Conservation (phyloP, 352 stramenopile genomes). For the Phytophthora agathidicida region DNA sequence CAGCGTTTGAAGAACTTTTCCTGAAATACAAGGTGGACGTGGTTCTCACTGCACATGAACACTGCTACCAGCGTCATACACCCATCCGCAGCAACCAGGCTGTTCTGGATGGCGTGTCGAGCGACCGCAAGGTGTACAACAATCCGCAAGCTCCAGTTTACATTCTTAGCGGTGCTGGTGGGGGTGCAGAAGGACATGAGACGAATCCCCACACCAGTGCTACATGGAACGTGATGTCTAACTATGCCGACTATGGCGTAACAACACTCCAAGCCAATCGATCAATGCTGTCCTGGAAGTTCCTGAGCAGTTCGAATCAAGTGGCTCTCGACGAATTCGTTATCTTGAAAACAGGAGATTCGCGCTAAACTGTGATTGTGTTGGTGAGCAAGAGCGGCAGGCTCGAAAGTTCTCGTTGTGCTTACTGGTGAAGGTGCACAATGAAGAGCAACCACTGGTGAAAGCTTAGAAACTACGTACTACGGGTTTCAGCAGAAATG, state of each 20-base stretch:
- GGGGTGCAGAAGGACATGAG: constrained; percentile 39
- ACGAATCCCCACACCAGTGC: constrained; percentile 15
- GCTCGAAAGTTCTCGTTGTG: too few species aligned
- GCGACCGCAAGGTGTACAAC: constrained; percentile 33
- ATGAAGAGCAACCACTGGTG: too few species aligned
- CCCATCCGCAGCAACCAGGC: constrained; percentile 28
- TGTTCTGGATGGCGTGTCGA: constrained; percentile 34
- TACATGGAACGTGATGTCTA: constrained; percentile 36
- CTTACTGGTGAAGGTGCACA: too few species aligned
- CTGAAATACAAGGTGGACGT: constrained; percentile 56
- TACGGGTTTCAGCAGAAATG: too few species aligned
- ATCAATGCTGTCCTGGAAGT: constrained; percentile 42
- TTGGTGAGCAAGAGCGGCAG: too few species aligned
- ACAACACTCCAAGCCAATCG: constrained; percentile 37
- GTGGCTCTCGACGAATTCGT: constrained; percentile 40
- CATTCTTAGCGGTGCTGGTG: constrained; percentile 39
- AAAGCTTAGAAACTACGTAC: too few species aligned
- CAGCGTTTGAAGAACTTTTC: constrained; percentile 49
- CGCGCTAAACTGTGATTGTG: too few species aligned
- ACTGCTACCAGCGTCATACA: constrained; percentile 44
- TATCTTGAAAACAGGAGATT: constrained; percentile 38
- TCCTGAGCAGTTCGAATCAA: constrained; percentile 33
- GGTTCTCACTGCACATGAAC: constrained; percentile 42
- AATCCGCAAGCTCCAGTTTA: constrained; percentile 46
- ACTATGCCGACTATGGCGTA: constrained; percentile 43